Evolutionary conservation across 495 filamentous ascomycete species (phyloP), one percentile per base, ranked within the genome.

Genomic region (Cudoniella acicularis): DNA sequence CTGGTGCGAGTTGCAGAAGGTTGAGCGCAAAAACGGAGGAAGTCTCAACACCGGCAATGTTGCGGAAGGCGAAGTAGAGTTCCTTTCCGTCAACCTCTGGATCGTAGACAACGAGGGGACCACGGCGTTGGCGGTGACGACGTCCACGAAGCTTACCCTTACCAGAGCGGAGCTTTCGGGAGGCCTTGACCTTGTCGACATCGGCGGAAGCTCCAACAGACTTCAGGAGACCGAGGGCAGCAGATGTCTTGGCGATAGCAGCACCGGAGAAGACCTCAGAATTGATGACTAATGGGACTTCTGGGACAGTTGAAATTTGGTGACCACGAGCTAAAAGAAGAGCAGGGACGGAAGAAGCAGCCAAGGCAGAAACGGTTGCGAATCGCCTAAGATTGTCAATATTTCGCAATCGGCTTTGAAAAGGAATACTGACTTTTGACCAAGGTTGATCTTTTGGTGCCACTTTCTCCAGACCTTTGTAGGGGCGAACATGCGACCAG

Each of bases 391-490:
- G 59, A 46, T 54, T 25, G 23, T 65, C 57, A 67, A 64, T 69
- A 58, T 61, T 51, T 13, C 45, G 30, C 4, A 36, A 11, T 45
- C 13, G 46, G 43, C 13, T 40, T 52, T 43, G 18, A 20, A 10
- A 41, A 43, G 10, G 41, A 23, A 49, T 42, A 73, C 84, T 71
- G 77, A 92, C 90, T 91, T 94, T 86, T 98, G 93, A 74, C 85
- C 86, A 73, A 94, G 85, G 84, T 95, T 96, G 87, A 98, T 83
- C 89, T 98, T 98, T 81, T 96, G 89, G 84, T 98, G 95, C 95
- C 95, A 98, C 83, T 96, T 98, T 72, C 94, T 83, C 94, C 94
- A 98, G 81, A 96, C 90, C 87, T 98, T 98, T 78, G 94, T 98
- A 64, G 94, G 94, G 64, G 94, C 94, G 82, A 98, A 98, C 95